A percentile compares a stretch with the other conserved stretches of the same genome.
phyloP scores from a whole-genome alignment of 2,329 filamentous ascomycete species.

The Plectosphaerella sp. region DNA sequence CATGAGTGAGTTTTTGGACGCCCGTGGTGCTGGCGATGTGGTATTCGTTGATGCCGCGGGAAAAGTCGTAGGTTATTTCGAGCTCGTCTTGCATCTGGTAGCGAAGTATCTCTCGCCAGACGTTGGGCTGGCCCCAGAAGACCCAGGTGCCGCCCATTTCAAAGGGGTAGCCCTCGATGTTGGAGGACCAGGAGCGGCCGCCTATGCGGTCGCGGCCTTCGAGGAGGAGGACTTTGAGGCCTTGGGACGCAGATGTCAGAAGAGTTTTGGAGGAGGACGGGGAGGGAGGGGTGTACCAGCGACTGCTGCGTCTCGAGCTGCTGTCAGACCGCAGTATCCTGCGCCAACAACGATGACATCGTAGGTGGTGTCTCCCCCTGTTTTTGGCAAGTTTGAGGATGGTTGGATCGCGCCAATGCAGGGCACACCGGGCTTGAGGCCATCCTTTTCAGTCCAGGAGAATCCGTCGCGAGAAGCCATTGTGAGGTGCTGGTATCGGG shows the following conservation, averaged over 20 bases:
- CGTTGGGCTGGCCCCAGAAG: constrained; percentile 36
- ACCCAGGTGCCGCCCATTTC: constrained; percentile 49
- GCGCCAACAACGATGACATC: constrained; percentile 25
- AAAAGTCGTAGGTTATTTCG: constrained; percentile 33
- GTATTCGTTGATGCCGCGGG: constrained; percentile 35
- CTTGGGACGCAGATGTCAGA: constrained; percentile 11
- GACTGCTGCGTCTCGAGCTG: constrained; percentile 19
- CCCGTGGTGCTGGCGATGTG: constrained; percentile 25
- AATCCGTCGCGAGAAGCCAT: constrained; percentile 25
- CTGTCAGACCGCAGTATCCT: constrained; percentile 23
- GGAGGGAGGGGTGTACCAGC: constrained; percentile 16
- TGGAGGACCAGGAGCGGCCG: constrained; percentile 40
- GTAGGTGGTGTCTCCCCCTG: constrained; percentile 6
- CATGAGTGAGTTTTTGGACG: constrained; percentile 30
- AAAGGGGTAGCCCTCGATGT: constrained; percentile 36
- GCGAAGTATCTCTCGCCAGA: constrained; percentile 39
- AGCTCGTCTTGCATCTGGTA: constrained; percentile 37
- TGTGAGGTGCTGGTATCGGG: not conserved
- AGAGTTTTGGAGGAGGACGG: not conserved
- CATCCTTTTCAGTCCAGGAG: constrained; percentile 21
- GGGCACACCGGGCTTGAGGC: constrained; percentile 22
- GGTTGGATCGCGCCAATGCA: constrained; percentile 24
- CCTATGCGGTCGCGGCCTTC: constrained; percentile 44
- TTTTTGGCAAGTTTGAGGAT: constrained; percentile 12
- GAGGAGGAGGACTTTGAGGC: constrained; percentile 34